Percentiles rank a stretch among this genome's conserved stretches.
These are phyloP conservation scores for Hordeum vulgare DNA, from an alignment of 176 grass and related monocot genomes.

Conservation along the genomic window DNA sequence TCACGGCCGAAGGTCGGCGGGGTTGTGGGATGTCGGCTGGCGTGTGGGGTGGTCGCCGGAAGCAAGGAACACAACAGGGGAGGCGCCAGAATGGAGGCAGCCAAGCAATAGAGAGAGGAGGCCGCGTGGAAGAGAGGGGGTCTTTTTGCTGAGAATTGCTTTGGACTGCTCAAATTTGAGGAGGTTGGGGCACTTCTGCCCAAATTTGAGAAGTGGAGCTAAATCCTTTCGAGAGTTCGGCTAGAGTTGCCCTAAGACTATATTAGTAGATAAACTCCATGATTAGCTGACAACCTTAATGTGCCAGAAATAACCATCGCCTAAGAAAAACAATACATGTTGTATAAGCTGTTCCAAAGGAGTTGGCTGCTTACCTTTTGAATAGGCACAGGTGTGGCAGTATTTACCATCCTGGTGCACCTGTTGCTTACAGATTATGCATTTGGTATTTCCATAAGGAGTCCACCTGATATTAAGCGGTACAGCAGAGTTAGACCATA, in stretches of 20 bases:
- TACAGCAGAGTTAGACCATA: background rate
- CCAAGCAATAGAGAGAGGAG: no score
- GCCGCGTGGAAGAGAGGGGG: no score
- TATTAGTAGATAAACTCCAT: background rate
- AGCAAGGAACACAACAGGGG: no score
- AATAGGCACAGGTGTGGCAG: conserved; percentile 97
- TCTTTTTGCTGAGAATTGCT: no score
- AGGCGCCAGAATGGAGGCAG: no score
- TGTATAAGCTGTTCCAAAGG: background rate
- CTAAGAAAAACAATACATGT: background rate
- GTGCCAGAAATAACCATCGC: background rate
- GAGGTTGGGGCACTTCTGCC: no score
- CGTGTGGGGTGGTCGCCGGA: no score
- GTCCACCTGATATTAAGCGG: conserved; percentile 62
- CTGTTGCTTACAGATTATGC: conserved; percentile 92
- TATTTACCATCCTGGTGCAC: conserved; percentile 97
- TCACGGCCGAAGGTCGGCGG: no score
- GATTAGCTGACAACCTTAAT: background rate
- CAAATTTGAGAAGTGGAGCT: no score
- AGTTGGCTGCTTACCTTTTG: conserved; percentile 59
- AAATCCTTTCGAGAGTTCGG: no score
- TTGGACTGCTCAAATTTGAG: no score
- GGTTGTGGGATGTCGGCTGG: no score
- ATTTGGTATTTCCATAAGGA: conserved; percentile 90
- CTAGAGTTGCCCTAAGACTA: background rate